These are phyloP conservation scores for Fusarium sp. DNA, from an alignment of 2,329 filamentous ascomycete species.

Conservation along the genomic window DNA sequence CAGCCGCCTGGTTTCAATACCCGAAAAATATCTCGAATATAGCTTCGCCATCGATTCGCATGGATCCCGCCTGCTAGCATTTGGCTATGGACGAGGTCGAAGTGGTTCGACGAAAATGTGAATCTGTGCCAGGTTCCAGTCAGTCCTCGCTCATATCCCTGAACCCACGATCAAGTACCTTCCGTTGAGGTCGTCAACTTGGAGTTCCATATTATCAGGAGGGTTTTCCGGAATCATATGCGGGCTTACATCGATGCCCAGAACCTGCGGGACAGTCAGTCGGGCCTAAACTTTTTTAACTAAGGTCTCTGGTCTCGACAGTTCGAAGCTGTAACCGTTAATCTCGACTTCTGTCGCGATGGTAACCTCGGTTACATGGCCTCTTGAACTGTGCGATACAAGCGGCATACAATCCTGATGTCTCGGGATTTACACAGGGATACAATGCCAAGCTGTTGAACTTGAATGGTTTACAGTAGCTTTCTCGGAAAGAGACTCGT, in stretches of 20 bases:
- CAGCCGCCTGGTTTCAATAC: slow-evolving; percentile 83
- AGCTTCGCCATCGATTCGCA: slow-evolving; percentile 77
- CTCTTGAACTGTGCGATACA: neutral
- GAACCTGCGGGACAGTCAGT: slow-evolving; percentile 63
- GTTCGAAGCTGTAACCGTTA: neutral
- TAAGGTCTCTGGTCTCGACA: neutral
- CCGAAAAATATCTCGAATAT: slow-evolving; percentile 80
- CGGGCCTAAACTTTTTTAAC: neutral
- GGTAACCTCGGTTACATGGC: too few relatives aligned
- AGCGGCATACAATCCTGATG: neutral
- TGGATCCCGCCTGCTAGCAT: slow-evolving; percentile 80
- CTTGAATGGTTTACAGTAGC: neutral
- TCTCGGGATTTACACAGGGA: neutral
- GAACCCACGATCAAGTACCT: slow-evolving; percentile 56
- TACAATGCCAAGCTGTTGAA: neutral
- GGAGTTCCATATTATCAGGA: slow-evolving; percentile 76
- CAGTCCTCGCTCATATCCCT: slow-evolving; percentile 7
- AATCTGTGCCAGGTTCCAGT: slow-evolving; percentile 59
- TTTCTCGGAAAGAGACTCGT: neutral
- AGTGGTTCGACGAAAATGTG: slow-evolving; percentile 77
- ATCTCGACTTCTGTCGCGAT: neutral
- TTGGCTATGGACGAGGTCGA: slow-evolving; percentile 87
- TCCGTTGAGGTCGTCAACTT: slow-evolving; percentile 79
- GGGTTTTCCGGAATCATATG: slow-evolving; percentile 75
- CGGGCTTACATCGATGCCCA: slow-evolving; percentile 79